Evolutionary conservation across 108 stramenopile genomes (phyloP).

Genomic region (Cyclotella distinguenda): DNA sequence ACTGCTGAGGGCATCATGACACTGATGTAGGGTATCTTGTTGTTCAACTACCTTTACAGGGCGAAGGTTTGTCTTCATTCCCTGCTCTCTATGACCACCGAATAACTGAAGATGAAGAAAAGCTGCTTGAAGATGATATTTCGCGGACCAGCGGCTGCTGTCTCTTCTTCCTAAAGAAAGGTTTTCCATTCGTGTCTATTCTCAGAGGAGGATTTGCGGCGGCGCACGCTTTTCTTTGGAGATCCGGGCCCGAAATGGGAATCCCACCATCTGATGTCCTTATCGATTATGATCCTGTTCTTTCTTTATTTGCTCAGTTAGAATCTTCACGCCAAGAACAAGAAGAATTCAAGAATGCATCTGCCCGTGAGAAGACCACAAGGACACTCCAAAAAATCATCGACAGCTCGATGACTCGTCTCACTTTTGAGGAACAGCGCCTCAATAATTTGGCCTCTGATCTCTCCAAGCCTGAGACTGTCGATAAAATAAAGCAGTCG

Average conservation of each 20-base stretch:
- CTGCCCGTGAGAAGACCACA: slow-evolving; percentile 67
- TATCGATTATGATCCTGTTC: slow-evolving; percentile 68
- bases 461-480: slow-evolving; percentile 29
- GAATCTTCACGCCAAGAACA: slow-evolving; percentile 63
- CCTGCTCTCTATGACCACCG: slow-evolving; percentile 68
- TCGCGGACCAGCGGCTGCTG: slow-evolving; percentile 75
- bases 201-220: slow-evolving; percentile 89
- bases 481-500: slow-evolving; percentile 39
- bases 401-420: slow-evolving; percentile 70
- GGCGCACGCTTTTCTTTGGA: slow-evolving; percentile 77
- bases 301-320: slow-evolving; percentile 74
- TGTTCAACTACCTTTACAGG: no score
- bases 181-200: slow-evolving; percentile 91
- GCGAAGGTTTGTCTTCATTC: slow-evolving; percentile 80
- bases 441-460: slow-evolving; percentile 47
- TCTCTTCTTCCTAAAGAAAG: slow-evolving; percentile 86
- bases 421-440: slow-evolving; percentile 57
- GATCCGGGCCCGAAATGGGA: slow-evolving; percentile 51
- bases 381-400: slow-evolving; percentile 70
- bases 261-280: slow-evolving; percentile 59
- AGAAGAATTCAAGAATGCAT: slow-evolving; percentile 53
- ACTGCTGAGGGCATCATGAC: no score
- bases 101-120: slow-evolving; percentile 45
- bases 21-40: no score
- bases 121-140: slow-evolving; percentile 74